A percentile compares a stretch with the other conserved stretches of the same genome.
Evolutionary conservation across 345 rosid genomes (phyloP).

Genomic region (Syzygium aqueum): DNA sequence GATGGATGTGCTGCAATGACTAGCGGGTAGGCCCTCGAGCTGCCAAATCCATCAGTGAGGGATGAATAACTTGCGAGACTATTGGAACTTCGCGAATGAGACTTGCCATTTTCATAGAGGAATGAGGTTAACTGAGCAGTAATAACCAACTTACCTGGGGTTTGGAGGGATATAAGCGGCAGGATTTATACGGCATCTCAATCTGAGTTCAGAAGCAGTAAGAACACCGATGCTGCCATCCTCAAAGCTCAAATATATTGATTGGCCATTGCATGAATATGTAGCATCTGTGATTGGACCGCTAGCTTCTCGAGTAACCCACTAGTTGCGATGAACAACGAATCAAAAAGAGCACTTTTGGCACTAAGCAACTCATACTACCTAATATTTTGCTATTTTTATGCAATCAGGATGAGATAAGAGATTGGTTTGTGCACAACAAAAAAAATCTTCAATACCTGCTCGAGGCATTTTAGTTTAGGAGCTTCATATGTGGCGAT

Average conservation of each 20-base stretch:
- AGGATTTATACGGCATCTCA: slow-evolving; percentile 64
- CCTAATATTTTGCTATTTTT: fast-evolving
- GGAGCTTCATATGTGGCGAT: slow-evolving; percentile 69
- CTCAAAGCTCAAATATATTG: slow-evolving; percentile 67
- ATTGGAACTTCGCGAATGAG: background rate
- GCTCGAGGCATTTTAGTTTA: slow-evolving; percentile 54
- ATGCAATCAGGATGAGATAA: background rate
- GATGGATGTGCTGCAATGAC: slow-evolving; percentile 74
- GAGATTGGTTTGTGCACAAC: background rate
- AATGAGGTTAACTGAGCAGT: background rate
- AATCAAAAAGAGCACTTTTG: background rate
- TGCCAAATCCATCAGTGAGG: slow-evolving; percentile 6
- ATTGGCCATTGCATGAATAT: slow-evolving; percentile 73
- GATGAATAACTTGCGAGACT: background rate
- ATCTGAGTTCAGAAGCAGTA: slow-evolving; percentile 42
- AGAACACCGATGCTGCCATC: slow-evolving; percentile 66
- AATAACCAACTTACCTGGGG: slow-evolving; percentile 35
- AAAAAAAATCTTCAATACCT: slow-evolving; percentile 24
- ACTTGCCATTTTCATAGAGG: background rate
- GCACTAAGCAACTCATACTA: background rate
- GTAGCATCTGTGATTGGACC: slow-evolving; percentile 76
- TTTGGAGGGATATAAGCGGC: slow-evolving; percentile 53
- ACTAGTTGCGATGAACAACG: slow-evolving; percentile 13
- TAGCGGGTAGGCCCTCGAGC: slow-evolving; percentile 61
- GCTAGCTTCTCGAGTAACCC: slow-evolving; percentile 50